Conservation (phyloP, 768 basidiomycete species). For the Gloeostereum incarnatum region DNA sequence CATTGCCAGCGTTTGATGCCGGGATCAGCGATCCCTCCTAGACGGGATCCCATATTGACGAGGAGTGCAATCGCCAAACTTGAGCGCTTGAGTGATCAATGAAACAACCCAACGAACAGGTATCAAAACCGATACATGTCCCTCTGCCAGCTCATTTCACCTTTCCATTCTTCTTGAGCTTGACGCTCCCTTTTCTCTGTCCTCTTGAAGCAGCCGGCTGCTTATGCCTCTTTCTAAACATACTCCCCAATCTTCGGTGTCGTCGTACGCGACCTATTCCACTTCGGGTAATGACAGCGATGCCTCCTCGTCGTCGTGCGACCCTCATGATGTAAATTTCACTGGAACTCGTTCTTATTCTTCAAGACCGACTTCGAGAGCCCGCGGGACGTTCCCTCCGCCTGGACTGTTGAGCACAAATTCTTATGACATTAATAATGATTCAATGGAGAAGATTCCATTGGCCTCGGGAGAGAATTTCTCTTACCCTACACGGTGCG, state of each 20-base stretch:
- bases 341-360: neutral
- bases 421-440: constrained; percentile 1
- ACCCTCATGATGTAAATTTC: constrained; percentile 3
- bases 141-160: neutral
- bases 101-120: neutral
- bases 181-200: neutral
- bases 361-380: no score
- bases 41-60: no score
- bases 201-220: neutral
- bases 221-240: neutral
- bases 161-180: neutral
- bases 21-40: no score
- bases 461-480: constrained; percentile 1
- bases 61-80: no score
- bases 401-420: neutral
- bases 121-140: neutral
- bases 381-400: neutral
- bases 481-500: constrained; percentile 1
- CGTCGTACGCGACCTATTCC: neutral
- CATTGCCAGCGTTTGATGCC: no score
- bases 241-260: neutral
- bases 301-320: neutral
- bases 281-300: constrained; percentile 2
- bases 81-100: no score
- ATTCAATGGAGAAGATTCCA: constrained; percentile 3